A percentile compares a stretch with the other conserved stretches of the same genome.
Conservation (phyloP, 805 yeast species). For the Suhomyces xylopsoci region DNA sequence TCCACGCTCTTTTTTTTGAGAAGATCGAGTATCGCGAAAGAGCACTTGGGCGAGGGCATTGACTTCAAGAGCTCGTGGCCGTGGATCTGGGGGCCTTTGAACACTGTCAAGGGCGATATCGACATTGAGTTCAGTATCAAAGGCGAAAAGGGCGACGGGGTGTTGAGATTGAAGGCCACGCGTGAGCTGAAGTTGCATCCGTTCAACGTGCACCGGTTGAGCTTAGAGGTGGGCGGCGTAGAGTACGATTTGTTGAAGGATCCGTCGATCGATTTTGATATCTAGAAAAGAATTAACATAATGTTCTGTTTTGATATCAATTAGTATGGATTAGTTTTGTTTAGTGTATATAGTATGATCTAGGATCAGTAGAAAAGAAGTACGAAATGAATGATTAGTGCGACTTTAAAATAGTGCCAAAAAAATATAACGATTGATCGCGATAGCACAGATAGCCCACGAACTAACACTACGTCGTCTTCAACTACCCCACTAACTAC, state of each 20-base stretch:
- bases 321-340: no score
- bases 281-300: constrained; percentile 6
- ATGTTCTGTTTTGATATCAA: no score
- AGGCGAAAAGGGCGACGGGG: constrained; percentile 59
- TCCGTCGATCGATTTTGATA: constrained; percentile 25
- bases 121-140: constrained; percentile 67
- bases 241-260: constrained; percentile 28
- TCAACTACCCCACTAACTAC: no score
- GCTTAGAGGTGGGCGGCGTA: constrained; percentile 19
- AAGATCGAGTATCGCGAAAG: constrained; percentile 63
- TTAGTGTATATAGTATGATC: no score
- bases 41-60: constrained; percentile 69
- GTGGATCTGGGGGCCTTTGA: constrained; percentile 84
- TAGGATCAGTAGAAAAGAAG: no score
- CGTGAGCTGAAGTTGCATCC: constrained; percentile 56
- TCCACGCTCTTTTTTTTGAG: constrained; percentile 85
- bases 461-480: no score
- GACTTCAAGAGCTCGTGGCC: constrained; percentile 74
- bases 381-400: no score
- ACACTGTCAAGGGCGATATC: constrained; percentile 78
- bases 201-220: constrained; percentile 33
- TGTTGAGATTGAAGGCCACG: constrained; percentile 66
- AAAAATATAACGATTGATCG: no score
- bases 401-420: no score
- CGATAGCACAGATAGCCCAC: no score